phyloP scores from a whole-genome alignment of 75 land plant species.

The Picea sitchensis region DNA sequence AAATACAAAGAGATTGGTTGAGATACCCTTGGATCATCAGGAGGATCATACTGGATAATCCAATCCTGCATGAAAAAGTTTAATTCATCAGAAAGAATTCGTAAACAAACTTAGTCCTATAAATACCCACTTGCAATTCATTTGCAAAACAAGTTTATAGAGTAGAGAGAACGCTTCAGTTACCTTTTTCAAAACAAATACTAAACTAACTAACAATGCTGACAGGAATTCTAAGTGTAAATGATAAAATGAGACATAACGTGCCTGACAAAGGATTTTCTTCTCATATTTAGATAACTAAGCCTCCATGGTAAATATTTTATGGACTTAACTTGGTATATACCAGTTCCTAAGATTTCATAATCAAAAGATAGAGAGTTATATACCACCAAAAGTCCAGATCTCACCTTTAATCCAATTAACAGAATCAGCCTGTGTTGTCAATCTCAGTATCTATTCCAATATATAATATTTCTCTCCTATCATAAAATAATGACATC shows the following conservation, averaged over 20 bases:
- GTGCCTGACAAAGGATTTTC: neutral
- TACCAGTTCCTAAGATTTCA: too few species aligned
- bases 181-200: neutral
- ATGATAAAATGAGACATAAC: neutral
- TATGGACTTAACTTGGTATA: neutral
- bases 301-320: neutral
- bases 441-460: too few species aligned
- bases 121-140: neutral
- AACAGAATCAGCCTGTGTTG: too few species aligned
- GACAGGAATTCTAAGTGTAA: neutral
- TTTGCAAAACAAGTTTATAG: neutral
- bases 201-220: neutral
- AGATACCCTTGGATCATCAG: constrained; percentile 89
- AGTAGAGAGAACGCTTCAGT: neutral
- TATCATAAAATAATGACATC: too few species aligned
- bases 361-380: too few species aligned
- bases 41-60: constrained; percentile 98
- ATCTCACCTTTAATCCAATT: neutral
- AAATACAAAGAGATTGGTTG: neutral
- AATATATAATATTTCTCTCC: too few species aligned
- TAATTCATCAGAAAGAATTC: neutral
- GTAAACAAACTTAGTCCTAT: neutral
- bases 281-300: neutral
- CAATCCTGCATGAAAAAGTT: constrained; percentile 63
- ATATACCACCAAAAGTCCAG: too few species aligned